Percentiles rank a stretch among this genome's conserved stretches.
These are phyloP conservation scores for Bryoglossum gracile DNA, from an alignment of 495 filamentous ascomycete genomes.

Conservation along the genomic window DNA sequence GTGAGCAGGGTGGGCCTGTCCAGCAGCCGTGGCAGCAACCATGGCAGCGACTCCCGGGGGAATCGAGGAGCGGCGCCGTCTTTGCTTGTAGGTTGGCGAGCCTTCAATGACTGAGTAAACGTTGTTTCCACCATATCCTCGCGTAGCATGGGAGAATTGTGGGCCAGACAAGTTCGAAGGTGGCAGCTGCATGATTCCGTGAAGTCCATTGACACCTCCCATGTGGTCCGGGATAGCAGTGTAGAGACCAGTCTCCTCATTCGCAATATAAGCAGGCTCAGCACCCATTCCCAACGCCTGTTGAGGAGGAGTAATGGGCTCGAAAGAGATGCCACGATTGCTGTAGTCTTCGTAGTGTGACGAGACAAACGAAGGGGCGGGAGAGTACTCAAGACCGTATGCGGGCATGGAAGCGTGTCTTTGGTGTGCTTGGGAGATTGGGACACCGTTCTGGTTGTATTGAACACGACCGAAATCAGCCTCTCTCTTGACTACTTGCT, in stretches of 20 bases:
- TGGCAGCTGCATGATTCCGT: constrained; percentile 84
- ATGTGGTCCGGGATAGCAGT: constrained; percentile 82
- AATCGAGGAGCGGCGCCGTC: constrained; percentile 85
- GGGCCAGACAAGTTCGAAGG: constrained; percentile 74
- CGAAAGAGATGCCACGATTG: constrained; percentile 90
- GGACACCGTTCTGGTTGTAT: constrained; percentile 87
- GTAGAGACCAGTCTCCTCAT: constrained; percentile 94
- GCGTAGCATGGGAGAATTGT: constrained; percentile 55
- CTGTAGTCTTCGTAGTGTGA: constrained; percentile 97
- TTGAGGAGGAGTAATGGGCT: constrained; percentile 93
- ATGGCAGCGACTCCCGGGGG: constrained; percentile 63
- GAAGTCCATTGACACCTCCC: constrained; percentile 50
- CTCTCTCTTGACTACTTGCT: constrained; percentile 74
- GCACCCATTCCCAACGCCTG: constrained; percentile 67
- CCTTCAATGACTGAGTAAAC: constrained; percentile 96
- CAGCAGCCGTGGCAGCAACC: constrained; percentile 48
- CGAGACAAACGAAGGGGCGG: constrained; percentile 93
- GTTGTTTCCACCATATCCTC: constrained; percentile 64
- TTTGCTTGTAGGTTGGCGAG: constrained; percentile 97
- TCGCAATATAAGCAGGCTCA: constrained; percentile 94
- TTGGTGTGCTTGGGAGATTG: constrained; percentile 72
- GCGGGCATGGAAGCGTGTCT: constrained; percentile 96
- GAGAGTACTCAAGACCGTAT: constrained; percentile 90
- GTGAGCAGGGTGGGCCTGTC: constrained; percentile 40
- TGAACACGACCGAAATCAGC: constrained; percentile 67